Conservation (phyloP, 441 rosid genomes). For the Pelargonium fulgidum region DNA sequence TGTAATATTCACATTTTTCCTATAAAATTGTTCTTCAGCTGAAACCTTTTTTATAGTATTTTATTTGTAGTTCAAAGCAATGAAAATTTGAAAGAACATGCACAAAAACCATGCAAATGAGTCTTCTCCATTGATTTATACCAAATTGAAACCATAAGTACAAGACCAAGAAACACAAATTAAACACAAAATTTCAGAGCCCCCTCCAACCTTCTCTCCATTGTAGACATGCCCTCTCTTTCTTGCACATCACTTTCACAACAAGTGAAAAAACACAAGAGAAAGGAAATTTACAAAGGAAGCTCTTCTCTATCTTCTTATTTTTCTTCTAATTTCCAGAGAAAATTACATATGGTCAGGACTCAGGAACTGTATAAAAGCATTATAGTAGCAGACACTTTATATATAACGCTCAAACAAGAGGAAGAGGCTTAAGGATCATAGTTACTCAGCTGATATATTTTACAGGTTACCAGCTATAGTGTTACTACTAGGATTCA, state of each 20-base stretch:
- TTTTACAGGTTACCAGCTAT: no score
- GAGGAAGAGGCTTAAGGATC: not conserved
- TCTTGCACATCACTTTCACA: no score
- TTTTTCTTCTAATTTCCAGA: not conserved
- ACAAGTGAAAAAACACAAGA: no score
- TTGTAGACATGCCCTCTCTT: not conserved
- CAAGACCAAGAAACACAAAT: not conserved
- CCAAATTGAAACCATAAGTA: not conserved
- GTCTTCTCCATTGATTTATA: not conserved
- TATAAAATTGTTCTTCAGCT: no score
- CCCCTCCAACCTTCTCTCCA: not conserved
- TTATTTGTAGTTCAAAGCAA: no score
- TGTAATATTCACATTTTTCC: no score
- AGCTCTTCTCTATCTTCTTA: not conserved
- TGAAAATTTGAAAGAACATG: no score
- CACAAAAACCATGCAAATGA: not conserved
- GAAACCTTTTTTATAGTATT: no score
- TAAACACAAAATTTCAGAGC: not conserved
- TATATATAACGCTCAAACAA: not conserved
- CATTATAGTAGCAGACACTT: not conserved
- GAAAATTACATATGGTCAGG: not conserved
- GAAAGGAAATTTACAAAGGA: no score
- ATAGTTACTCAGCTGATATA: not conserved
- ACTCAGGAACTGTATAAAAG: not conserved
- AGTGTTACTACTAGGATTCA: no score